These are phyloP conservation scores for Leccinum pachyderme DNA, from an alignment of 1,284 basidiomycete genomes.

Conservation along the genomic window DNA sequence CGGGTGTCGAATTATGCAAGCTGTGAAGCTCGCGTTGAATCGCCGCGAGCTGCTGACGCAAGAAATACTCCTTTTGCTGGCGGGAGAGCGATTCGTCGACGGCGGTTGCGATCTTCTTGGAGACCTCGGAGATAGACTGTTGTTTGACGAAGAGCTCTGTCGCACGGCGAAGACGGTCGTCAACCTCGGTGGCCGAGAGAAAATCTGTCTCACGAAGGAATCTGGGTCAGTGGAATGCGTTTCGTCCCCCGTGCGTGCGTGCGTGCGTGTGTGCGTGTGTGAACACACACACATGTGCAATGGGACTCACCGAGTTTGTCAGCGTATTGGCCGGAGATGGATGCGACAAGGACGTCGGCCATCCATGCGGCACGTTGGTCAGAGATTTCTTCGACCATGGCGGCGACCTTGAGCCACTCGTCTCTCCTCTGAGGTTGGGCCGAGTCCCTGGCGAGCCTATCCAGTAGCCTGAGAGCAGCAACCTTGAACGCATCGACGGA, in stretches of 20 bases:
- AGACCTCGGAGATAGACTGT: slow-evolving; percentile 71
- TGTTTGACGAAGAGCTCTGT: slow-evolving; percentile 70
- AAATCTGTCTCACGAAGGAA: slow-evolving; percentile 49
- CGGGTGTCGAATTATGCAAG: slow-evolving; percentile 39
- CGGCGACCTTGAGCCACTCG: slow-evolving; percentile 60
- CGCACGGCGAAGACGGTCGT: slow-evolving; percentile 60
- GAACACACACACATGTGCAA: too few species aligned
- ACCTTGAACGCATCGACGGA: slow-evolving; percentile 63
- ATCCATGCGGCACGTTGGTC: slow-evolving; percentile 63
- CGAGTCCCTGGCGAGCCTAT: slow-evolving; percentile 62
- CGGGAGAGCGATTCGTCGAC: slow-evolving; percentile 77
- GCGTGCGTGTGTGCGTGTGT: too few species aligned
- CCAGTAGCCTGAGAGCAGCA: slow-evolving; percentile 61
- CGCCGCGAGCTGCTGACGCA: slow-evolving; percentile 84
- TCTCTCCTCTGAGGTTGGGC: slow-evolving; percentile 55
- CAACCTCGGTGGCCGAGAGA: slow-evolving; percentile 52
- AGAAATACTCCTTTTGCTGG: slow-evolving; percentile 80
- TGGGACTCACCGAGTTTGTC: slow-evolving; percentile 64
- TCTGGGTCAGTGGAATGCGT: slow-evolving; percentile 4
- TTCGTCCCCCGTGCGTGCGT: not conserved
- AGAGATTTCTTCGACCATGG: slow-evolving; percentile 62
- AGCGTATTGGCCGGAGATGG: slow-evolving; percentile 58
- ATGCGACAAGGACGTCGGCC: slow-evolving; percentile 69
- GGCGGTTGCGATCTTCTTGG: slow-evolving; percentile 72
- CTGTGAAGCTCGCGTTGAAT: slow-evolving; percentile 84